A percentile compares a stretch with the other conserved stretches of the same genome.
Evolutionary conservation across 1,284 basidiomycete genomes (phyloP).

Genomic region (Cutaneotrichosporon sp.): DNA sequence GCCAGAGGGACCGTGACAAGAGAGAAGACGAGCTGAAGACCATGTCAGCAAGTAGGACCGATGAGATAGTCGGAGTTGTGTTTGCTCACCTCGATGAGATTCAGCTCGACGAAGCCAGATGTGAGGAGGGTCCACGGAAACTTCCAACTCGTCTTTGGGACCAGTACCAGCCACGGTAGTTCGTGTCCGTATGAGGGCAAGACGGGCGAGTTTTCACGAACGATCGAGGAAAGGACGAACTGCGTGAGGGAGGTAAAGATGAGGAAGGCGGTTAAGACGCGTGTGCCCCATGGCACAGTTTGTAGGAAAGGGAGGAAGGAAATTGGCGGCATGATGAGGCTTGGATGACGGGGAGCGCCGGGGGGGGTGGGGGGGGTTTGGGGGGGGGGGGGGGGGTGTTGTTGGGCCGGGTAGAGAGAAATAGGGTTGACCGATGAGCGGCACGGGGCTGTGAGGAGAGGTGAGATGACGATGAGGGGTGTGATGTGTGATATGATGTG

Average conservation of each 20-base stretch:
- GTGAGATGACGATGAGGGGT: not conserved
- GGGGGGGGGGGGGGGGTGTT: not conserved
- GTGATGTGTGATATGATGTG: not conserved
- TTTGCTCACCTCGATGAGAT: conserved; percentile 71
- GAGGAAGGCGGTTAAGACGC: conserved; percentile 69
- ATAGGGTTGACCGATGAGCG: too few species aligned
- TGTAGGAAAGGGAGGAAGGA: conserved; percentile 52
- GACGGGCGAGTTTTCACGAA: conserved; percentile 12
- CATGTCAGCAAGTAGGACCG: not conserved
- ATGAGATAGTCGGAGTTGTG: too few species aligned
- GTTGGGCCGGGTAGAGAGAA: not conserved
- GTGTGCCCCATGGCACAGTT: conserved; percentile 61
- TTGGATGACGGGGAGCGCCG: not conserved
- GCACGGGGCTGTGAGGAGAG: not conserved
- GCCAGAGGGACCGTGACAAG: conserved; percentile 76
- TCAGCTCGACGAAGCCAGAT: conserved; percentile 80
- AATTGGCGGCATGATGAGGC: conserved; percentile 45
- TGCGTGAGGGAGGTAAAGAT: conserved; percentile 66
- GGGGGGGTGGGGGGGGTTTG: not conserved
- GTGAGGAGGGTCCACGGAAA: conserved; percentile 92
- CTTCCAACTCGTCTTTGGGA: conserved; percentile 79
- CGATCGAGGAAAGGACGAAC: conserved; percentile 52
- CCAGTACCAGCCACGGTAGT: conserved; percentile 75
- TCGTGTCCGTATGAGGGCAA: conserved; percentile 34
- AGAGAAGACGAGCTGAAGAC: conserved; percentile 69